Evolutionary conservation across 495 filamentous ascomycete genomes (phyloP).

Genomic region (Jackrogersella multiformis): DNA sequence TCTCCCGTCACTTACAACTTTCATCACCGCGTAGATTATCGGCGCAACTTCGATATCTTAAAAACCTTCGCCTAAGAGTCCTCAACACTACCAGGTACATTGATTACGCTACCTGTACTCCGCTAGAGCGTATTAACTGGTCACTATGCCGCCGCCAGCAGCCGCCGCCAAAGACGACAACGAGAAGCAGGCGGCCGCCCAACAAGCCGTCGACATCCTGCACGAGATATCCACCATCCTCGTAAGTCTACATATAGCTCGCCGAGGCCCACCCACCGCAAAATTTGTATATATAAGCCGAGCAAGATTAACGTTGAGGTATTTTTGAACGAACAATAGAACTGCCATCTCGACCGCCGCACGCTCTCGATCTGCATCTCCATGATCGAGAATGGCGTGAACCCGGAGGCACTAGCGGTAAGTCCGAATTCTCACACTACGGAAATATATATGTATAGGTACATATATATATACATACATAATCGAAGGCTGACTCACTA

Average conservation of each 20-base stretch:
- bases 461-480: too few relatives aligned
- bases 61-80: too few relatives aligned
- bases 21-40: neutral
- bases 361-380: slow-evolving; percentile 94
- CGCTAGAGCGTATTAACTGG: neutral
- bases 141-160: slow-evolving; percentile 36
- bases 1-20: slow-evolving; percentile 13
- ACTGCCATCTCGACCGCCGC: slow-evolving; percentile 88
- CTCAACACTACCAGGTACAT: too few relatives aligned
- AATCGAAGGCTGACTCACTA: too few relatives aligned
- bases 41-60: neutral
- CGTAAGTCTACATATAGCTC: slow-evolving; percentile 55
- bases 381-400: slow-evolving; percentile 94
- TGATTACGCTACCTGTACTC: too few relatives aligned
- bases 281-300: neutral
- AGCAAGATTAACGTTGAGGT: neutral
- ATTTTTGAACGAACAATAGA: slow-evolving; percentile 60
- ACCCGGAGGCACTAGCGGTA: slow-evolving; percentile 94
- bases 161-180: slow-evolving; percentile 55
- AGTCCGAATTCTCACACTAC: too few relatives aligned
- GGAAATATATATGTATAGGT: too few relatives aligned
- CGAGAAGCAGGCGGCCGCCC: slow-evolving; percentile 88
- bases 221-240: slow-evolving; percentile 92
- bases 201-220: slow-evolving; percentile 94
- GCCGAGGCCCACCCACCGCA: neutral